phyloP scores from a whole-genome alignment of 1,284 basidiomycete species.

The Omphalotus olearius region DNA sequence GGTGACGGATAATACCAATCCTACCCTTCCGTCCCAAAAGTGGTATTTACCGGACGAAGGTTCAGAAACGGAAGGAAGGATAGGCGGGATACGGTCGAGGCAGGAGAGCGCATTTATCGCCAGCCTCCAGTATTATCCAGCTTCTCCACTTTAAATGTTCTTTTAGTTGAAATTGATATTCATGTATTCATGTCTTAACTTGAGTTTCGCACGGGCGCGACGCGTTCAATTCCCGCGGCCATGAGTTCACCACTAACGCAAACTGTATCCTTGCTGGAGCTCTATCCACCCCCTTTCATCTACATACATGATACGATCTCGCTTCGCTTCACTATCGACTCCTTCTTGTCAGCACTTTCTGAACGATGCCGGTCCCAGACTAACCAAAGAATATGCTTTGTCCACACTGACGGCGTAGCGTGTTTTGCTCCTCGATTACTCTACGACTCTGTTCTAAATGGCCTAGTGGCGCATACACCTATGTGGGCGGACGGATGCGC shows the following conservation, averaged over 20 bases:
- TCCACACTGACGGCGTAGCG: constrained; percentile 56
- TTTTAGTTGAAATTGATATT: no score
- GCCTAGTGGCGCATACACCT: constrained; percentile 49
- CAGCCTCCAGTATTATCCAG: no score
- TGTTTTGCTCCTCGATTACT: constrained; percentile 64
- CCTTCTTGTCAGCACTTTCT: constrained; percentile 36
- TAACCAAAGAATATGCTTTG: constrained; percentile 27
- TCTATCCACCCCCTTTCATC: constrained; percentile 60
- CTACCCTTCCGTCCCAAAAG: background rate
- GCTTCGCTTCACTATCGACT: constrained; percentile 38
- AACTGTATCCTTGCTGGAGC: constrained; percentile 5
- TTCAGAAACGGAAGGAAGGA: no score
- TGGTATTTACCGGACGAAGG: background rate
- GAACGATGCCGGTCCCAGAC: background rate
- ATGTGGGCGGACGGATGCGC: constrained; percentile 57
- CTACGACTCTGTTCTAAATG: constrained; percentile 64
- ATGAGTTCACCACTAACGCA: constrained; percentile 1
- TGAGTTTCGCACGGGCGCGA: background rate
- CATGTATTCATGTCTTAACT: background rate
- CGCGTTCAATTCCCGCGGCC: background rate
- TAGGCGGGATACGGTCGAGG: no score
- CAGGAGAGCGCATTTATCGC: no score
- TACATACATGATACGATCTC: constrained; percentile 65
- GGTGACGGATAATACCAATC: background rate
- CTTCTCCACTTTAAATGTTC: no score